Evolutionary conservation across 2,329 filamentous ascomycete species (phyloP), one percentile per base, ranked within the genome.

Genomic region (Fusarium hostae): DNA sequence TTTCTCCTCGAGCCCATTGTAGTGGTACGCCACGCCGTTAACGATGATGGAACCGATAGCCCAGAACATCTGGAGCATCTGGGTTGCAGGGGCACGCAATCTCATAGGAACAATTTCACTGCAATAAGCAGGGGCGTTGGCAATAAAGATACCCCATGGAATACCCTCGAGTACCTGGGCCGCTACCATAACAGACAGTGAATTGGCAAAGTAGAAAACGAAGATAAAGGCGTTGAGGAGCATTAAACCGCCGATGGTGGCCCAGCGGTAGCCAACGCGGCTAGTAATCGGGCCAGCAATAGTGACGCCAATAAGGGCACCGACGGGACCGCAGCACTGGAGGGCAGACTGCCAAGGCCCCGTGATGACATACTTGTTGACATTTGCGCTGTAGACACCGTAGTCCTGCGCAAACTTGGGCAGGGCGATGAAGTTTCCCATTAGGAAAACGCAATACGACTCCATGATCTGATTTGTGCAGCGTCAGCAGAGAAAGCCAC

Each of bases 61-160:
- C 88, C 88, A 90, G 80, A 87, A 87, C 88, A 90, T 90, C 77
- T 90, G 88, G 76, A 90, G 72, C 81, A 87, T 90, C 74, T 87
- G 86, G 4, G 88, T 90, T 18, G 82, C 83, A 43, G 87, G 85
- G 63, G 85, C 88, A 77, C 88, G 82, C 44, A 90, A 80, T 26
- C 72, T 81, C 79, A 48, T 90, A 81, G 2, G 88, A 87, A 89
- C 87, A 54, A 90, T 88, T 76, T 90, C 88, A 73, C 81, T 82
- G 78, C 86, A 87, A 80, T 90, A 90, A 5, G 88, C 88, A 5
- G 88, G 88, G 10, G 88, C 83, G 76, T 89, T 89, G 74, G 88
- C 87, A 67, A 90, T 89, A 78, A 90, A 90, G 74, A 90, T 85
- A 24, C 88, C 88, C 88, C 88, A 90, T 1, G 79, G 88, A n/a